Conservation (phyloP, 192 early-diverging fungal species). For the Mortierella hygrophila region DNA sequence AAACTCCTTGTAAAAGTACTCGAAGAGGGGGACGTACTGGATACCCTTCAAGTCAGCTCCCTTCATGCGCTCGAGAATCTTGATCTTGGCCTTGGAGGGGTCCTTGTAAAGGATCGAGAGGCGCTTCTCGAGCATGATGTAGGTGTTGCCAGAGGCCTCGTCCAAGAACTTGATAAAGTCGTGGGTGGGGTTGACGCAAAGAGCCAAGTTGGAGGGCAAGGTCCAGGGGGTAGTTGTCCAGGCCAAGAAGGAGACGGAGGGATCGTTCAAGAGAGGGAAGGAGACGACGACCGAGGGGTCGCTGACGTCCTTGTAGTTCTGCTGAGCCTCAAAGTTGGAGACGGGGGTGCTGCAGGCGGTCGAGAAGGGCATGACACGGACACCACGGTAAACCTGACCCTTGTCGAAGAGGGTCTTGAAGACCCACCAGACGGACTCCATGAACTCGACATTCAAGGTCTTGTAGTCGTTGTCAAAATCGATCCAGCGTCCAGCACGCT, state of each 20-base stretch:
- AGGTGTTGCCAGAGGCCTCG: constrained; percentile 81
- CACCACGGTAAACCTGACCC: constrained; percentile 94
- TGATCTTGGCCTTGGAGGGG: constrained; percentile 94
- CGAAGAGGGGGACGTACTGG: constrained; percentile 93
- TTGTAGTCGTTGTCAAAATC: constrained; percentile 99
- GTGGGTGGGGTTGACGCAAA: constrained; percentile 93
- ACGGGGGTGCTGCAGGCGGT: constrained; percentile 92
- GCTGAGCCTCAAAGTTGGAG: constrained; percentile 97
- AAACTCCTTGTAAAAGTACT: constrained; percentile 80
- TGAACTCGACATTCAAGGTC: constrained; percentile 94
- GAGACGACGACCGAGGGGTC: constrained; percentile 96
- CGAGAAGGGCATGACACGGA: constrained; percentile 97
- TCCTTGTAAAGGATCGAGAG: constrained; percentile 94
- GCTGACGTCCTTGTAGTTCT: constrained; percentile 98
- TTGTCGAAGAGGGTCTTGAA: constrained; percentile 97
- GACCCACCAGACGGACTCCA: constrained; percentile 99
- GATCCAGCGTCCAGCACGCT: constrained; percentile 98
- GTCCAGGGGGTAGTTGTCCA: constrained; percentile 99
- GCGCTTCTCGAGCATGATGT: constrained; percentile 89
- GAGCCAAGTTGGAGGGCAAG: constrained; percentile 93
- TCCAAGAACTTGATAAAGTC: constrained; percentile 97
- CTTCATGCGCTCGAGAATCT: constrained; percentile 81
- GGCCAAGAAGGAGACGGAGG: constrained; percentile 84
- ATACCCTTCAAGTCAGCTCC: constrained; percentile 86
- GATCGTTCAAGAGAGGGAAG: constrained; percentile 91